Conservation (phyloP, 306 rosid species). For the Medicago truncatula region MtrunA17r5.0-ANR NC_053044.1:39821501-39822000, state of each 20-base stretch:
- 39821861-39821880: conserved; percentile 32
- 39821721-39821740: background rate
- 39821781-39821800: conserved; percentile 30
- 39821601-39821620: background rate
- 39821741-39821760: background rate
- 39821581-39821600: conserved; percentile 17
- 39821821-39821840: conserved; percentile 18
- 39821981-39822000: conserved; percentile 93
- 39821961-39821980: conserved; percentile 81
- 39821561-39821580: background rate
- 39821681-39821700: conserved; percentile 23
- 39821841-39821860: conserved; percentile 11
- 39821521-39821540: background rate
- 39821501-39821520: background rate
- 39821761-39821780: background rate
- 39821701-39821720: conserved; percentile 15
- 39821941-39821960: conserved; percentile 81
- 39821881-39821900: conserved; percentile 35
- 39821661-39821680: too few species aligned
- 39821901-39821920: conserved; percentile 95
- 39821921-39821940: conserved; percentile 86
- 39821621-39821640: too few species aligned
- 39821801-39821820: background rate
- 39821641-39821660: too few species aligned
- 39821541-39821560: conserved; percentile 1